Evolutionary conservation across 139 green algal species (phyloP).

Genomic region (Ettlia oleoabundans): DNA sequence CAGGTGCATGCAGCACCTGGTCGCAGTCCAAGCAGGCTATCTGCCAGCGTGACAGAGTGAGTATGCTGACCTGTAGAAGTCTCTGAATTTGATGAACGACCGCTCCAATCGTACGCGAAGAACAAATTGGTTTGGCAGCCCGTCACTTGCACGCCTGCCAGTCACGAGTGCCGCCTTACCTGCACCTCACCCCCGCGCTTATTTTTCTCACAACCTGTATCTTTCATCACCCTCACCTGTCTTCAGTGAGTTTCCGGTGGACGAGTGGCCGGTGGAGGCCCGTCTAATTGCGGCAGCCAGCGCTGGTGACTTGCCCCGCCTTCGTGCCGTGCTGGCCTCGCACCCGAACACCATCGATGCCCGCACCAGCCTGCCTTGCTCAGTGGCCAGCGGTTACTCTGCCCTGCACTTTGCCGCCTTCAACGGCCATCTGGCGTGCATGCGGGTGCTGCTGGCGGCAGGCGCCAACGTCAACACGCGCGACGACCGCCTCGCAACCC

Average conservation of each 20-base stretch:
- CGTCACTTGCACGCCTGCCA: too few species aligned
- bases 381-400: not conserved
- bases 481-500: not conserved
- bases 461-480: not conserved
- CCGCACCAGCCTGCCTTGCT: not conserved
- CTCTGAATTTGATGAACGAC: too few species aligned
- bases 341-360: not conserved
- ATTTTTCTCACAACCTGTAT: too few species aligned
- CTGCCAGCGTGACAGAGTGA: not conserved
- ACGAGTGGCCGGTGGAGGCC: not conserved
- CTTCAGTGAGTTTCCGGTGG: not conserved
- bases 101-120: too few species aligned
- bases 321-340: not conserved
- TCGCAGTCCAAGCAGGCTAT: not conserved
- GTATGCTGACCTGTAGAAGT: not conserved
- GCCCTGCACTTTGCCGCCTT: not conserved
- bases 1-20: too few species aligned
- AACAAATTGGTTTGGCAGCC: too few species aligned
- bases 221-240: too few species aligned
- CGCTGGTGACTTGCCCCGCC: not conserved
- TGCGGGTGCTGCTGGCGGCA: not conserved
- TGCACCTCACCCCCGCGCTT: not conserved
- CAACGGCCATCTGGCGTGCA: not conserved
- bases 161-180: not conserved
- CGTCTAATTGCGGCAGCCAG: not conserved